phyloP scores from a whole-genome alignment of 2,329 filamentous ascomycete genomes.

The Botrytis hyacinthi region DNA sequence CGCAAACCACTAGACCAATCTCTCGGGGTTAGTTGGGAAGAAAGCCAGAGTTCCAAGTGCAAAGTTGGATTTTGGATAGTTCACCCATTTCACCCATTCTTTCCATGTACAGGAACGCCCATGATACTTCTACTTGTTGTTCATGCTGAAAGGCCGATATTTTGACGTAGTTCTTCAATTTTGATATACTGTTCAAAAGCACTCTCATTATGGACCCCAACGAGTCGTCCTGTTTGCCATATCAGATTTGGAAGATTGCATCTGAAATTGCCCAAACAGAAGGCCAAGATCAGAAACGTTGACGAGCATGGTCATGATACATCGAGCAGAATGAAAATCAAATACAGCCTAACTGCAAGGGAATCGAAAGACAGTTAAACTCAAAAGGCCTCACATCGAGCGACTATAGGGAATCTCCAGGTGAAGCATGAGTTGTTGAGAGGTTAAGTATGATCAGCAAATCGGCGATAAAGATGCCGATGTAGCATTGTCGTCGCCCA shows the following conservation, averaged over 20 bases:
- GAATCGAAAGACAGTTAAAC: background rate
- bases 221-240: background rate
- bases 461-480: background rate
- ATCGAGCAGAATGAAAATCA: background rate
- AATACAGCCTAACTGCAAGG: background rate
- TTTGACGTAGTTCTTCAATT: background rate
- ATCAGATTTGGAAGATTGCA: background rate
- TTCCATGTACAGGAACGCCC: background rate
- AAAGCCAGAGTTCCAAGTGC: no score
- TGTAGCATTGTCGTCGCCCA: background rate
- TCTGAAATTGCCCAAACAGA: background rate
- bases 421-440: background rate
- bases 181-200: background rate
- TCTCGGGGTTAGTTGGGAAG: background rate
- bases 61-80: background rate
- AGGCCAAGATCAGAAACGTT: background rate
- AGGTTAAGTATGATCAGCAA: background rate
- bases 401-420: background rate
- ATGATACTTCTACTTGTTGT: background rate
- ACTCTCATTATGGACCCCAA: background rate
- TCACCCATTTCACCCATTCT: background rate
- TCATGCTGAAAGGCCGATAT: background rate
- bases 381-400: background rate
- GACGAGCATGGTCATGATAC: background rate
- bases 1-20: background rate